Evolutionary conservation across 495 filamentous ascomycete species (phyloP).

Genomic region (Aspergillus conjunctus): DNA sequence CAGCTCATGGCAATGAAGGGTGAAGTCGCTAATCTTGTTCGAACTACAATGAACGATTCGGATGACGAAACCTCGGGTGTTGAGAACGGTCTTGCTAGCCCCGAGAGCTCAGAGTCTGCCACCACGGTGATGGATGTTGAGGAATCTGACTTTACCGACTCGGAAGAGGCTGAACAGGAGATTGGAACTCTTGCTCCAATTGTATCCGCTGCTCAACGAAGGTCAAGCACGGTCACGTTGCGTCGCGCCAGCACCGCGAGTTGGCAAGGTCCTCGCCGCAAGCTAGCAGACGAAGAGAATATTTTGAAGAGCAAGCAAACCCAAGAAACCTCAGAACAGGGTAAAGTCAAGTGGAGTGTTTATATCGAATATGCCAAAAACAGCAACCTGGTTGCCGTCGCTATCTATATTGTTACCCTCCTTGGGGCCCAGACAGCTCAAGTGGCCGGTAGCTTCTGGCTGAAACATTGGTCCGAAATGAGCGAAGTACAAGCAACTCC

Average conservation of each 20-base stretch:
- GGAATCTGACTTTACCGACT: conserved; percentile 55
- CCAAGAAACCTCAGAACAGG: conserved; percentile 86
- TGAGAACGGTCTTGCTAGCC: conserved; percentile 50
- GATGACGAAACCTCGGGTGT: conserved; percentile 60
- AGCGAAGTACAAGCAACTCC: conserved; percentile 70
- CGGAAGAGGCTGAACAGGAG: conserved; percentile 72
- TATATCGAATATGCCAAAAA: conserved; percentile 90
- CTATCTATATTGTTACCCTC: conserved; percentile 75
- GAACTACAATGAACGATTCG: conserved; percentile 68
- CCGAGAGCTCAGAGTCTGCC: conserved; percentile 54
- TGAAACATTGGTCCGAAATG: conserved; percentile 86
- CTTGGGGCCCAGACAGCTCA: conserved; percentile 78
- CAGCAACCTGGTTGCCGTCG: conserved; percentile 83
- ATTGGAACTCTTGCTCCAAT: conserved; percentile 73
- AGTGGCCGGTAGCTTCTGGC: conserved; percentile 84
- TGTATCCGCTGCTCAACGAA: conserved; percentile 56
- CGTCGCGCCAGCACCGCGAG: conserved; percentile 89
- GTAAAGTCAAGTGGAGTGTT: conserved; percentile 95
- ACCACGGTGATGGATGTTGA: conserved; percentile 52
- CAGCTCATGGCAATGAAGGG: conserved; percentile 94
- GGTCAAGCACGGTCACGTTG: conserved; percentile 72
- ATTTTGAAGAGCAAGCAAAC: conserved; percentile 75
- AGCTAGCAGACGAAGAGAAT: conserved; percentile 80
- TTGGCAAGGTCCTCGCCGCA: conserved; percentile 82
- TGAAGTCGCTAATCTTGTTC: conserved; percentile 82